These are phyloP conservation scores for Podila minutissima DNA, from an alignment of 192 early-diverging fungal species.

Conservation along the genomic window DNA sequence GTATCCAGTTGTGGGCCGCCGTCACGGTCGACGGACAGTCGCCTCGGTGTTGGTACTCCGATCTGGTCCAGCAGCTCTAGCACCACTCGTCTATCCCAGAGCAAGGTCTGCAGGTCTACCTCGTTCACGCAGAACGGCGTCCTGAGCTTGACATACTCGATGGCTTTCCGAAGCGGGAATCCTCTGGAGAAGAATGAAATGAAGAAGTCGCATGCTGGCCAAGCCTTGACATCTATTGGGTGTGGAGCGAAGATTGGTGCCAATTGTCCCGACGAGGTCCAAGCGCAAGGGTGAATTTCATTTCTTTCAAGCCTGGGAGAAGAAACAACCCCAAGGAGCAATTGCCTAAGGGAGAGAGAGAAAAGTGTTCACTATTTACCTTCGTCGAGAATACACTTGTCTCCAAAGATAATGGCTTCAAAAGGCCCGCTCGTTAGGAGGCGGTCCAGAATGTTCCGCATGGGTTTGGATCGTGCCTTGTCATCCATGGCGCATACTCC, in stretches of 20 bases:
- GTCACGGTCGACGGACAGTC: slow-evolving; percentile 75
- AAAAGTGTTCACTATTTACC: slow-evolving; percentile 44
- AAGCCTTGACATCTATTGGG: slow-evolving; percentile 73
- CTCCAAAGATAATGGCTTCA: slow-evolving; percentile 90
- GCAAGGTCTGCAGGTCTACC: slow-evolving; percentile 82
- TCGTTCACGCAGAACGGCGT: slow-evolving; percentile 91
- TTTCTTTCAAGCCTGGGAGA: no score
- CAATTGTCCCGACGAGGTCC: no score
- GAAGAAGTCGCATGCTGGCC: slow-evolving; percentile 95
- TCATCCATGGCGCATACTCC: slow-evolving; percentile 91
- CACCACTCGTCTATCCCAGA: slow-evolving; percentile 89
- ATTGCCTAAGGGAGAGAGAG: background rate
- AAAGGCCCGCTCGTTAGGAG: slow-evolving; percentile 72
- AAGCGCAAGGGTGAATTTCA: no score
- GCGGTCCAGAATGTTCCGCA: slow-evolving; percentile 88
- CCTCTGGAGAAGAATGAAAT: slow-evolving; percentile 97
- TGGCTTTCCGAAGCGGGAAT: slow-evolving; percentile 95
- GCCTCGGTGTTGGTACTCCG: slow-evolving; percentile 84
- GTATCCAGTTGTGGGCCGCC: slow-evolving; percentile 68
- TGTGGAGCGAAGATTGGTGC: background rate
- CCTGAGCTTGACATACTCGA: slow-evolving; percentile 83
- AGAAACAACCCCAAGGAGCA: background rate
- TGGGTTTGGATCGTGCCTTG: slow-evolving; percentile 93
- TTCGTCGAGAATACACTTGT: slow-evolving; percentile 96
- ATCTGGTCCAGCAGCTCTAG: slow-evolving; percentile 80